Conservation (phyloP, 129 eudicot genomes). For the Tanacetum coccineum region DNA sequence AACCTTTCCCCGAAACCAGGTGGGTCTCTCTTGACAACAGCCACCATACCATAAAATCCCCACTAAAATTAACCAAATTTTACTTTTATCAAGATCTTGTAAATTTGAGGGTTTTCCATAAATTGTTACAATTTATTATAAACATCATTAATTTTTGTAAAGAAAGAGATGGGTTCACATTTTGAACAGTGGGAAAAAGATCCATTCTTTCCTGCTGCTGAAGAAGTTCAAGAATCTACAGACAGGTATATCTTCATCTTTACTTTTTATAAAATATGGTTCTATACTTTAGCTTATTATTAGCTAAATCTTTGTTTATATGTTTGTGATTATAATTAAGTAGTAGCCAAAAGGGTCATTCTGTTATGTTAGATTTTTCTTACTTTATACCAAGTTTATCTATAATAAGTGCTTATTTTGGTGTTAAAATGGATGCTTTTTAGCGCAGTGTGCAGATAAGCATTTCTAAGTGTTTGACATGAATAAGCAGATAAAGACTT, state of each 20-base stretch:
- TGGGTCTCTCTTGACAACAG: constrained; percentile 15
- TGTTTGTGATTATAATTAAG: too few relatives aligned
- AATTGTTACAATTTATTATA: not conserved
- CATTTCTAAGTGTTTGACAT: too few relatives aligned
- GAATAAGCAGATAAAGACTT: too few relatives aligned
- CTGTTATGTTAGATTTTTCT: too few relatives aligned
- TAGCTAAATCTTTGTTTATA: not conserved
- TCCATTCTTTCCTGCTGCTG: constrained; percentile 91
- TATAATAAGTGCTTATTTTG: not conserved
- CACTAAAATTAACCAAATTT: constrained; percentile 16
- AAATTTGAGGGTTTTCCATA: constrained; percentile 24
- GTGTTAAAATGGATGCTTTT: too few relatives aligned
- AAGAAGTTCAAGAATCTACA: constrained; percentile 94
- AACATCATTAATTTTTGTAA: constrained; percentile 10
- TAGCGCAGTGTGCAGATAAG: too few relatives aligned
- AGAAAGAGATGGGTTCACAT: constrained; percentile 48
- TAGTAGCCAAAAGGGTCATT: too few relatives aligned
- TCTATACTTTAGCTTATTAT: not conserved
- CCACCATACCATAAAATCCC: constrained; percentile 10
- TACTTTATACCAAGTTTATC: too few relatives aligned
- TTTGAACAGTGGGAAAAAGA: constrained; percentile 97
- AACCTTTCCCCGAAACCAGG: constrained; percentile 29
- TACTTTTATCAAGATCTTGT: constrained; percentile 3
- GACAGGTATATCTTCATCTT: constrained; percentile 45
- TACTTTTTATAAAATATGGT: not conserved